Conservation (phyloP, 2,329 filamentous ascomycete species). For the Fusarium sulawesiense region DNA sequence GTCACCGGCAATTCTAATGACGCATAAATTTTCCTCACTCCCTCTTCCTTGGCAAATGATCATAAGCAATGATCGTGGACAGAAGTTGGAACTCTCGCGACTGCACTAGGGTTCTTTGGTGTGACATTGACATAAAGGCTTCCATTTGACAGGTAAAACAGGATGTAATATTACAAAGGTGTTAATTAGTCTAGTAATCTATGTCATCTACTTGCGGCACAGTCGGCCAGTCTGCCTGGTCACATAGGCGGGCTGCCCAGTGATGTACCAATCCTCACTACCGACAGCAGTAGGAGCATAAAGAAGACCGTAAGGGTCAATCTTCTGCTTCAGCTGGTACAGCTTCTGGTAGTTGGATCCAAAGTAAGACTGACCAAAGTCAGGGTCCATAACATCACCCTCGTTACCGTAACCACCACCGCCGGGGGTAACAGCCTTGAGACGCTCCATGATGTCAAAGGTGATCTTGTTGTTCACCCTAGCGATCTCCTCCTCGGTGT, state of each 20-base stretch:
- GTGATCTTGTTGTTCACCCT: constrained; percentile 47
- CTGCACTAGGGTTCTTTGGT: background rate
- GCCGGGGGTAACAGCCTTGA: constrained; percentile 41
- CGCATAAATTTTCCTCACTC: background rate
- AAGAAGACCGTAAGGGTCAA: constrained; percentile 52
- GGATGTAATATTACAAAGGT: background rate
- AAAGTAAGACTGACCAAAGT: constrained; percentile 53
- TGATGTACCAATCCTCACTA: constrained; percentile 51
- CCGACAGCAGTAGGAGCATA: constrained; percentile 53
- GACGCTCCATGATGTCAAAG: constrained; percentile 32
- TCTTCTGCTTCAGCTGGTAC: constrained; percentile 51
- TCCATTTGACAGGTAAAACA: rapidly evolving
- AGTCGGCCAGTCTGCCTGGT: constrained; percentile 36
- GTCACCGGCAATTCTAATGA: background rate
- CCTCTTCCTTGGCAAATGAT: background rate
- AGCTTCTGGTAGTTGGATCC: constrained; percentile 51
- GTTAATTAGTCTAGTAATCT: background rate
- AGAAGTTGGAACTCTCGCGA: background rate
- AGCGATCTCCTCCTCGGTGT: constrained; percentile 16
- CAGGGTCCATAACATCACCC: constrained; percentile 52
- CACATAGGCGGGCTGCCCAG: constrained; percentile 24
- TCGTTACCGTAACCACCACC: constrained; percentile 49
- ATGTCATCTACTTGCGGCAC: constrained; percentile 22
- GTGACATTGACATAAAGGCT: background rate
- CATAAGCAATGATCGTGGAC: background rate